Conservation (phyloP, 768 basidiomycete species). For the Trametopsis cervina region DNA sequence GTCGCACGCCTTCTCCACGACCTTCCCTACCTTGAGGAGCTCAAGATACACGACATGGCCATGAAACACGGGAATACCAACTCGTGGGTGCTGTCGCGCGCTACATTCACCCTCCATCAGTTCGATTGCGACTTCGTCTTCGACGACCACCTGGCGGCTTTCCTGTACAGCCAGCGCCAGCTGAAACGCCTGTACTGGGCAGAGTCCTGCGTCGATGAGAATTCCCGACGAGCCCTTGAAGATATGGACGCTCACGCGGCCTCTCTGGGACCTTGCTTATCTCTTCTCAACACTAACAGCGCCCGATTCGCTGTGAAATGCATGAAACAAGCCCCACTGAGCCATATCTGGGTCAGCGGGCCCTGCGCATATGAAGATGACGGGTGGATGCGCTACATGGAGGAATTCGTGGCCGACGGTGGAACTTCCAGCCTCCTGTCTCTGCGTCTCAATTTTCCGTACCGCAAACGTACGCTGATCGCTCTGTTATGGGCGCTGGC, state of each 20-base stretch:
- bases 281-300: slow-evolving; percentile 10
- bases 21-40: slow-evolving; percentile 13
- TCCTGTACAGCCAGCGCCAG: slow-evolving; percentile 11
- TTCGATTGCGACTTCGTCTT: slow-evolving; percentile 15
- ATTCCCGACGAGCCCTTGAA: slow-evolving; percentile 1
- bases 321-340: slow-evolving; percentile 9
- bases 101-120: slow-evolving; percentile 13
- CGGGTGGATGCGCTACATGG: slow-evolving; percentile 9
- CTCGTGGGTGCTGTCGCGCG: slow-evolving; percentile 11
- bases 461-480: slow-evolving; percentile 3
- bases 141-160: slow-evolving; percentile 7
- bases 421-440: slow-evolving; percentile 7
- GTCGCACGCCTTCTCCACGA: slow-evolving; percentile 10
- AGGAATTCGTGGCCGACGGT: background rate
- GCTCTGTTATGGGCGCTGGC: slow-evolving; percentile 8
- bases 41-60: slow-evolving; percentile 12
- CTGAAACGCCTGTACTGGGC: slow-evolving; percentile 12
- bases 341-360: slow-evolving; percentile 14
- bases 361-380: slow-evolving; percentile 9
- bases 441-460: slow-evolving; percentile 14
- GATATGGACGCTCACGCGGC: background rate
- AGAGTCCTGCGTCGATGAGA: slow-evolving; percentile 5
- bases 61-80: slow-evolving; percentile 7
- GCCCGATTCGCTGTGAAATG: slow-evolving; percentile 9
- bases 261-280: slow-evolving; percentile 3